Evolutionary conservation across 2,329 filamentous ascomycete genomes (phyloP).

Genomic region (Ilyonectria robusta): DNA sequence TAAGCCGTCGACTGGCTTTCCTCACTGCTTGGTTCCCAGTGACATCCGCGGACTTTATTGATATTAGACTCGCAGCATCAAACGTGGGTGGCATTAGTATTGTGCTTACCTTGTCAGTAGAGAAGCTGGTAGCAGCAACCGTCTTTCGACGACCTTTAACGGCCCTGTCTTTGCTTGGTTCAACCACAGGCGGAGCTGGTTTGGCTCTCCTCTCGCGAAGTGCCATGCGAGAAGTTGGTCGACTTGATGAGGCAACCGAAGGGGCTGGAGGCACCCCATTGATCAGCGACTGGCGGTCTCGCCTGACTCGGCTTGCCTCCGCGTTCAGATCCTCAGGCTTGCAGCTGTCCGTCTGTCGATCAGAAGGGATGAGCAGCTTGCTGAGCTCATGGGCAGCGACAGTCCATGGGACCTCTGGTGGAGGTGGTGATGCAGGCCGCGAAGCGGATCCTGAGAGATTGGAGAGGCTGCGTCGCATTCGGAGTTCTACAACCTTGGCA

Average conservation of each 20-base stretch:
- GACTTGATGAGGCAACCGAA: conserved; percentile 50
- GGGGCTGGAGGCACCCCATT: conserved; percentile 48
- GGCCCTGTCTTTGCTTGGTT: conserved; percentile 50
- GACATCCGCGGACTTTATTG: conserved; percentile 49
- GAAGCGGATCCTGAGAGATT: conserved; percentile 59
- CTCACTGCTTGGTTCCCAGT: conserved; percentile 47
- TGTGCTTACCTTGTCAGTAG: conserved; percentile 49
- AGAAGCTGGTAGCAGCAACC: conserved; percentile 59
- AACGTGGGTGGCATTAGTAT: not conserved
- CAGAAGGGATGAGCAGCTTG: conserved; percentile 83
- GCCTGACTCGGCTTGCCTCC: conserved; percentile 73
- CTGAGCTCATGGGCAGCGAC: conserved; percentile 87
- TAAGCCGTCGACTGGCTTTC: conserved; percentile 63
- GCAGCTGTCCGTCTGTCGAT: conserved; percentile 82
- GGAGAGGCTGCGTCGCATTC: conserved; percentile 75
- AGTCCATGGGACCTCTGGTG: conserved; percentile 88
- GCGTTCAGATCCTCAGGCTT: conserved; percentile 83
- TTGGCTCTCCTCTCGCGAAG: conserved; percentile 79
- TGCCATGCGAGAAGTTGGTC: conserved; percentile 75
- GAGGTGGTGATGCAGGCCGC: conserved; percentile 73
- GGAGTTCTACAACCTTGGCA: conserved; percentile 81
- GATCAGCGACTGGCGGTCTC: conserved; percentile 74
- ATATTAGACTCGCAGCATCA: conserved; percentile 15
- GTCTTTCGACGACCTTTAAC: conserved; percentile 71
- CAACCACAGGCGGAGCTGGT: conserved; percentile 67